Conservation (phyloP, 441 rosid species). For the Erysimum cheiri region DNA sequence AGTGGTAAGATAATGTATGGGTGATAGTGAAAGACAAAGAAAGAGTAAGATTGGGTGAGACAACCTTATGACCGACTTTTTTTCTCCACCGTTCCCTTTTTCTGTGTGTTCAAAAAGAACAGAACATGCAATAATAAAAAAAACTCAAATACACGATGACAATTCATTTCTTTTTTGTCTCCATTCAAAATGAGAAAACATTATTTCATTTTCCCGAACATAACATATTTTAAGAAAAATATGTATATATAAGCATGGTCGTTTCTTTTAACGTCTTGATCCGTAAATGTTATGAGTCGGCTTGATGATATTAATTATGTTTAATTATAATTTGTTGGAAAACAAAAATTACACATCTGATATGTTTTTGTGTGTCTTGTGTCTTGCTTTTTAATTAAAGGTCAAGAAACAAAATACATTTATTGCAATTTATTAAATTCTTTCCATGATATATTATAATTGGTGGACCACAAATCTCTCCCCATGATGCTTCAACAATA, state of each 20-base stretch:
- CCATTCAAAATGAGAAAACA: constrained; percentile 1
- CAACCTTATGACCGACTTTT: constrained; percentile 17
- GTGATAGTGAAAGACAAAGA: constrained; percentile 28
- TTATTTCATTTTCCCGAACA: neutral
- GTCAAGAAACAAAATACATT: constrained; percentile 8
- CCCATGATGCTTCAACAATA: constrained; percentile 21
- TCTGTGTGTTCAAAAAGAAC: neutral
- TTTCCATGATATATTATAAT: constrained; percentile 3
- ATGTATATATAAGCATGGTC: neutral
- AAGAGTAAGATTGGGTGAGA: neutral
- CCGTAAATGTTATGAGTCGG: neutral
- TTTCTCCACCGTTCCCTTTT: constrained; percentile 35
- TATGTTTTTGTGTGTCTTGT: constrained; percentile 1
- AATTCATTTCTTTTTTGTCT: neutral
- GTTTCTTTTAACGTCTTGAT: neutral
- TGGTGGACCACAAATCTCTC: constrained; percentile 27
- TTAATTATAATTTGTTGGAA: neutral
- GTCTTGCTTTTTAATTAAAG: neutral
- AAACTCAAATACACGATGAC: constrained; percentile 19
- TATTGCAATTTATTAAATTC: constrained; percentile 2
- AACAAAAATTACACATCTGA: neutral
- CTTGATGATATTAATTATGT: neutral
- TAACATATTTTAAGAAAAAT: too few relatives aligned
- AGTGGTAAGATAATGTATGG: constrained; percentile 25
- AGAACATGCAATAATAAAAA: neutral